These are phyloP conservation scores for Chrysosporium queenslandicum DNA, from an alignment of 2,329 filamentous ascomycete genomes.

Conservation along the genomic window DNA sequence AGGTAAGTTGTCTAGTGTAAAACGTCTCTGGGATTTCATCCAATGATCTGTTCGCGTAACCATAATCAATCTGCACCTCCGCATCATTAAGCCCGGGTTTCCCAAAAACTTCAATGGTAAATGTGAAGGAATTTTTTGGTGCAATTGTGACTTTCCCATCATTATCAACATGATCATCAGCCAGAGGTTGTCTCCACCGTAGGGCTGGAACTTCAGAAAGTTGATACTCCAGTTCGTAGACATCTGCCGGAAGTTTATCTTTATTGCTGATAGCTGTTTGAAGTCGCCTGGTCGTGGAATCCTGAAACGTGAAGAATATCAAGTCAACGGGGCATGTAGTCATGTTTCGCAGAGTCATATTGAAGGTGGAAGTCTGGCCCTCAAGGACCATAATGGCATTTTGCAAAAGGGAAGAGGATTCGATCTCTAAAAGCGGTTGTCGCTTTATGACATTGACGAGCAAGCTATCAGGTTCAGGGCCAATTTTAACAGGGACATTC, in stretches of 20 bases:
- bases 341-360: constrained; percentile 68
- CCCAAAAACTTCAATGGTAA: constrained; percentile 75
- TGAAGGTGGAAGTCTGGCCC: constrained; percentile 70
- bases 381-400: constrained; percentile 87
- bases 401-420: constrained; percentile 68
- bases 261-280: constrained; percentile 65
- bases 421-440: constrained; percentile 67
- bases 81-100: constrained; percentile 74
- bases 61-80: constrained; percentile 76
- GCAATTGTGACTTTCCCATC: constrained; percentile 48
- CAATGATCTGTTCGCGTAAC: constrained; percentile 61
- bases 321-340: constrained; percentile 71
- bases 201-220: constrained; percentile 62
- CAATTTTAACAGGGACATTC: constrained; percentile 27
- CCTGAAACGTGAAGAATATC: constrained; percentile 76
- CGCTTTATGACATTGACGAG: constrained; percentile 64
- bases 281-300: constrained; percentile 70
- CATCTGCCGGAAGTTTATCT: constrained; percentile 64
- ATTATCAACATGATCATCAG: constrained; percentile 43
- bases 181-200: constrained; percentile 43
- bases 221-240: constrained; percentile 78
- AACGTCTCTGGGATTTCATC: constrained; percentile 62
- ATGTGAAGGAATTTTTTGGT: constrained; percentile 57
- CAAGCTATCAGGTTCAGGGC: constrained; percentile 29
- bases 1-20: constrained; percentile 70